These are phyloP conservation scores for Picochlorum sp. DNA, from an alignment of 139 green algal species.

Conservation along the genomic window DNA sequence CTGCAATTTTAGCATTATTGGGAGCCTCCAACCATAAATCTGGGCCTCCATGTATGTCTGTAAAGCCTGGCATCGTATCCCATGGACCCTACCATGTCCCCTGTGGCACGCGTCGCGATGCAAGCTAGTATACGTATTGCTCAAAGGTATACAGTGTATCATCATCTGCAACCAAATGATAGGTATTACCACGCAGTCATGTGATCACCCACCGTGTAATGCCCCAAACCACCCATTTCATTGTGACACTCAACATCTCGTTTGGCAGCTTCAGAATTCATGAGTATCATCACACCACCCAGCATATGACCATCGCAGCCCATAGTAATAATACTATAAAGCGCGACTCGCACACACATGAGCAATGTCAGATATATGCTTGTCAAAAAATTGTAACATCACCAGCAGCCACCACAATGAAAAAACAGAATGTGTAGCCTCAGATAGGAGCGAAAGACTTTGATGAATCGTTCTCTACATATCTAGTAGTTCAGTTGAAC, in stretches of 20 bases:
- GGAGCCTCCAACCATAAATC: slow-evolving; percentile 8
- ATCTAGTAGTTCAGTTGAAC: slow-evolving; percentile 32
- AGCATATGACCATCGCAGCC: not conserved
- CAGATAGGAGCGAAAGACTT: slow-evolving; percentile 47
- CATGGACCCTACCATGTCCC: too few relatives aligned
- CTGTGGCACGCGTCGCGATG: too few relatives aligned
- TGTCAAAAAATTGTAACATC: slow-evolving; percentile 29
- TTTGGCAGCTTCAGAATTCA: slow-evolving; percentile 2
- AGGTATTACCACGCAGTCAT: too few relatives aligned
- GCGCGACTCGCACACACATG: not conserved
- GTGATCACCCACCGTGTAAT: too few relatives aligned
- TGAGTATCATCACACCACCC: not conserved
- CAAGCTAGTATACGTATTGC: too few relatives aligned
- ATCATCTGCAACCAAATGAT: too few relatives aligned
- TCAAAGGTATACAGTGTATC: too few relatives aligned
- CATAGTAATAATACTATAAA: too few relatives aligned
- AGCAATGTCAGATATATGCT: slow-evolving; percentile 38
- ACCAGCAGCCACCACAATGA: not conserved
- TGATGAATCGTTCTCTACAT: slow-evolving; percentile 15
- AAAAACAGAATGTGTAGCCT: slow-evolving; percentile 5
- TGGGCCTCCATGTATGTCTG: not conserved
- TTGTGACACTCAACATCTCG: too few relatives aligned
- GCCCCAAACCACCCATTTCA: too few relatives aligned
- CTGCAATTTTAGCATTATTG: slow-evolving; percentile 15
- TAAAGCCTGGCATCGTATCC: not conserved